Conservation (phyloP, 2,329 filamentous ascomycete species). For the Fusarium brachygibbosum region DNA sequence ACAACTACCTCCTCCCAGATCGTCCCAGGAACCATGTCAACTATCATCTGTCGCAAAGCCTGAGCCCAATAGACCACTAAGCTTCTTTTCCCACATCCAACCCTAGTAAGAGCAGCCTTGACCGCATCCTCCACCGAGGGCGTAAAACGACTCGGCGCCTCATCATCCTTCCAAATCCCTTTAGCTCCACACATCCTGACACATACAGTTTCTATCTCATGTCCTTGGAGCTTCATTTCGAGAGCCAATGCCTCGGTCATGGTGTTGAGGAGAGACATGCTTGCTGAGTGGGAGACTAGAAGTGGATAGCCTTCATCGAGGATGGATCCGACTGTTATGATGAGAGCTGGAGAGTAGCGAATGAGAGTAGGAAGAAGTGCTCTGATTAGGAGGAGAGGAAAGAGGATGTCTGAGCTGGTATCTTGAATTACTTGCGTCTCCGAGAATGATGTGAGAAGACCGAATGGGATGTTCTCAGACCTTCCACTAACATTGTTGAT, state of each 20-base stretch:
- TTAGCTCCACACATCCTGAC: too few species aligned
- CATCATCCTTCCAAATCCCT: too few species aligned
- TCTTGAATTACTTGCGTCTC: not conserved
- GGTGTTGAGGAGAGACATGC: too few species aligned
- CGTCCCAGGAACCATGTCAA: not conserved
- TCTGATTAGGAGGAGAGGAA: not conserved
- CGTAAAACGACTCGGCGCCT: too few species aligned
- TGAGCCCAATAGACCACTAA: not conserved
- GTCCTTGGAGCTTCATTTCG: too few species aligned
- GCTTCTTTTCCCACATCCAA: not conserved
- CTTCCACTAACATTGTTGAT: not conserved
- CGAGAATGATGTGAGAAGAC: not conserved
- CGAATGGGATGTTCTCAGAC: not conserved
- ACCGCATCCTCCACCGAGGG: not conserved
- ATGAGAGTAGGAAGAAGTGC: not conserved
- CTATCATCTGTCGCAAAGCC: too few species aligned
- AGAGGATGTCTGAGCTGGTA: not conserved
- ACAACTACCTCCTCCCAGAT: not conserved
- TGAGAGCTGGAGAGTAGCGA: fast-evolving
- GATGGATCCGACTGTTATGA: too few species aligned
- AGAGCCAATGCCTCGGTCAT: too few species aligned
- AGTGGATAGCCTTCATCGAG: not conserved
- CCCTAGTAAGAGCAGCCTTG: too few species aligned
- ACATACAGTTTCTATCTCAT: too few species aligned
- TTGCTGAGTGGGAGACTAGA: too few species aligned